A percentile compares a stretch with the other conserved stretches of the same genome.
phyloP scores from a whole-genome alignment of 208 protist species.

The Trypanosoma boissoni region DNA sequence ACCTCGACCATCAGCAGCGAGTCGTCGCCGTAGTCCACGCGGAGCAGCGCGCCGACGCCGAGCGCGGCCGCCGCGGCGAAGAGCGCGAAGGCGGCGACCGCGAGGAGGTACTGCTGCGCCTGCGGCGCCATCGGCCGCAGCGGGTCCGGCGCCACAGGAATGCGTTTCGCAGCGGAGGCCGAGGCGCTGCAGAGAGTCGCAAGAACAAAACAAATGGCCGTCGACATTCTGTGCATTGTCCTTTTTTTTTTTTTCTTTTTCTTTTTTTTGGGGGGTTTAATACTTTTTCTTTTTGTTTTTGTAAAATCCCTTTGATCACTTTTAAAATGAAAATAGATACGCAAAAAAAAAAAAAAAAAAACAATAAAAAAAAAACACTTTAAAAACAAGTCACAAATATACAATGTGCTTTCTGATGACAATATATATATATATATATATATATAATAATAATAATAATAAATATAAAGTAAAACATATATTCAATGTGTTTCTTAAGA shows the following conservation, averaged over 20 bases:
- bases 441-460: not conserved
- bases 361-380: not conserved
- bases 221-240: no score
- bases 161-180: not conserved
- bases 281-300: no score
- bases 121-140: slow-evolving; percentile 32
- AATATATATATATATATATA: slow-evolving; percentile 1
- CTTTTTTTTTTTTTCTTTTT: no score
- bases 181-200: no score
- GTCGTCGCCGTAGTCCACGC: slow-evolving; percentile 83
- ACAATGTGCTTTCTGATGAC: not conserved
- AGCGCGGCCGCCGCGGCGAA: slow-evolving; percentile 53
- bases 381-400: not conserved
- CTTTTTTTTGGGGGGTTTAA: no score
- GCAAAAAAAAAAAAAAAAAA: not conserved
- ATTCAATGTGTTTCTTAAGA: not conserved
- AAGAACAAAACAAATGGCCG: no score
- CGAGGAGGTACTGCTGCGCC: slow-evolving; percentile 79
- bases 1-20: slow-evolving; percentile 89
- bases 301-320: no score
- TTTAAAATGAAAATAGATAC: not conserved
- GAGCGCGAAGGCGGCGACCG: slow-evolving; percentile 55
- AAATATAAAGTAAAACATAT: not conserved
- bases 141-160: slow-evolving; percentile 30
- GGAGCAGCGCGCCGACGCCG: slow-evolving; percentile 59